A percentile compares a stretch with the other conserved stretches of the same genome.
phyloP scores from a whole-genome alignment of 306 rosid genomes.

The Ziziphus jujuba region DNA sequence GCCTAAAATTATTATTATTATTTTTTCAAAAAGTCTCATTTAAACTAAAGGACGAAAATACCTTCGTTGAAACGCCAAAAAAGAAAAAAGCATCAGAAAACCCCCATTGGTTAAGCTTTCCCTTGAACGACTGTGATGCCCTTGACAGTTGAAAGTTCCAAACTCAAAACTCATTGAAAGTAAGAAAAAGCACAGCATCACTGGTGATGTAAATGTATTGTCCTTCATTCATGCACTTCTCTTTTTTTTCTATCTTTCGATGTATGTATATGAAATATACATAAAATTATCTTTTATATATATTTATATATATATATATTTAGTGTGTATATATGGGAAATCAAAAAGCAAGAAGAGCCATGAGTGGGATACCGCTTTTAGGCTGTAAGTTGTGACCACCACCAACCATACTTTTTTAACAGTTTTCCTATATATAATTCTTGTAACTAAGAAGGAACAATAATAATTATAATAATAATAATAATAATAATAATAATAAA shows the following conservation, averaged over 20 bases:
- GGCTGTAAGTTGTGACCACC: slow-evolving; percentile 46
- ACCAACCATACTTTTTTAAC: slow-evolving; percentile 22
- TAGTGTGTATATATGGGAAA: neutral
- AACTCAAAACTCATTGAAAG: neutral
- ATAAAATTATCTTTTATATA: neutral
- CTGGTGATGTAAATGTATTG: neutral
- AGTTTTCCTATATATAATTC: slow-evolving; percentile 4
- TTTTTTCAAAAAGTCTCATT: neutral
- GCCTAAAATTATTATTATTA: neutral
- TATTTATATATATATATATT: neutral
- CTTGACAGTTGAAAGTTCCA: neutral
- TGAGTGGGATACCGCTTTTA: slow-evolving; percentile 42
- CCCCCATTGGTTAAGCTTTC: neutral
- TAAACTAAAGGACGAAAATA: neutral
- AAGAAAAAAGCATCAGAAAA: neutral
- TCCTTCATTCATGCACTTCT: neutral
- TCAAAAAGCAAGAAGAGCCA: slow-evolving; percentile 29
- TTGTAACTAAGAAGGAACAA: neutral
- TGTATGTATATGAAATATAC: neutral
- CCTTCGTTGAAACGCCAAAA: neutral
- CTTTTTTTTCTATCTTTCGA: neutral
- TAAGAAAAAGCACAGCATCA: neutral
- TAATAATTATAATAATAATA: neutral
- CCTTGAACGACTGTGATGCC: slow-evolving; percentile 2
- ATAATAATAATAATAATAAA: neutral